Evolutionary conservation across 2,329 filamentous ascomycete species (phyloP).

Genomic region (Boeremia lycopersici): DNA sequence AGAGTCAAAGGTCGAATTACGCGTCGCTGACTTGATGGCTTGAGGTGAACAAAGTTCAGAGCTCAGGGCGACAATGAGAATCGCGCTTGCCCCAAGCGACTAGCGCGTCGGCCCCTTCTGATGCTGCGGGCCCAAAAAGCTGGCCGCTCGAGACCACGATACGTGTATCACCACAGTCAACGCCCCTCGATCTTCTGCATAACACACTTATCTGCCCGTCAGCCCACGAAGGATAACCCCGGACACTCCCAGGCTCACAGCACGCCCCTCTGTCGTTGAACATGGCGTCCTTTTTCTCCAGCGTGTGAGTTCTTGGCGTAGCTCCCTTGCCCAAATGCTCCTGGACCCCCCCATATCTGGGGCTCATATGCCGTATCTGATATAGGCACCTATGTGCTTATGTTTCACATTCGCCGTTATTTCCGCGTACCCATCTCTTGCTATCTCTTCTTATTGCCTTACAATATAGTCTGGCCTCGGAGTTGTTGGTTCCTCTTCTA

Average conservation of each 20-base stretch:
- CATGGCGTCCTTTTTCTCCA: constrained; percentile 52
- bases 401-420: constrained; percentile 29
- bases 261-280: constrained; percentile 19
- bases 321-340: constrained; percentile 37
- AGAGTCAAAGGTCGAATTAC: background rate
- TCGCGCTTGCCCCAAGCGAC: constrained; percentile 25
- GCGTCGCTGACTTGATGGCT: constrained; percentile 15
- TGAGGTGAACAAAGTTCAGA: constrained; percentile 31
- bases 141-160: constrained; percentile 33
- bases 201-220: constrained; percentile 26
- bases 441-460: constrained; percentile 1
- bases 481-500: constrained; percentile 25
- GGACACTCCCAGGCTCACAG: constrained; percentile 7
- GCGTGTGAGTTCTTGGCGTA: constrained; percentile 50
- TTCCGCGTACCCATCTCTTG: constrained; percentile 20
- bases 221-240: constrained; percentile 11
- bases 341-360: constrained; percentile 27
- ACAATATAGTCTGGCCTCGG: constrained; percentile 9
- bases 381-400: constrained; percentile 34
- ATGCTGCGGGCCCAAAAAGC: constrained; percentile 36
- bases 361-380: constrained; percentile 34
- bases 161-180: constrained; percentile 36
- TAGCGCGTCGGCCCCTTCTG: constrained; percentile 40
- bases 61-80: constrained; percentile 20
- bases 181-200: constrained; percentile 28